Evolutionary conservation across 805 yeast species (phyloP).

Genomic region (Scheffersomyces lignosus): DNA sequence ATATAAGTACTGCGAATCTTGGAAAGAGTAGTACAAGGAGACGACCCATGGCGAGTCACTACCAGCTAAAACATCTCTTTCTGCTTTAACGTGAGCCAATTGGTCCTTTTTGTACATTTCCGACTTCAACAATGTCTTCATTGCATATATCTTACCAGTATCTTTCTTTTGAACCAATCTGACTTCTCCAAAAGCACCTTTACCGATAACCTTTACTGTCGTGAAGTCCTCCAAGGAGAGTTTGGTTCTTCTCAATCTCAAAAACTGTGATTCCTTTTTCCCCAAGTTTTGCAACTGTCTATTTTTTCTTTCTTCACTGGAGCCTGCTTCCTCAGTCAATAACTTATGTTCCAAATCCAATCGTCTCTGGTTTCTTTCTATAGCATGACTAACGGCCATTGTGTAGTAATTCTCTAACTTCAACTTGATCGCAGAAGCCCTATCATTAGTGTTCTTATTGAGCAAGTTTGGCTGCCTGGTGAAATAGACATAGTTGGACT

Average conservation of each 20-base stretch:
- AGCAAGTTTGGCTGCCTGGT: conserved; percentile 81
- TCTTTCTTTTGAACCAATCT: conserved; percentile 90
- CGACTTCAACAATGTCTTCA: conserved; percentile 86
- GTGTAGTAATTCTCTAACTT: conserved; percentile 83
- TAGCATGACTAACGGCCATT: conserved; percentile 84
- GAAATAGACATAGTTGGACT: conserved; percentile 61
- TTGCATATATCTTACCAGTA: conserved; percentile 88
- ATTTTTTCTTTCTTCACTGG: conserved; percentile 79
- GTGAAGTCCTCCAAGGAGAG: conserved; percentile 79
- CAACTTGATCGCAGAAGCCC: conserved; percentile 79
- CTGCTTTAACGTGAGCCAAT: conserved; percentile 92
- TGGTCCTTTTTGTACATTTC: conserved; percentile 97
- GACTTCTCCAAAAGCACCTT: conserved; percentile 98
- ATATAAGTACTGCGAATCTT: conserved; percentile 68
- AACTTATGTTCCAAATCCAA: conserved; percentile 77
- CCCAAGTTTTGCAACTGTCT: conserved; percentile 83
- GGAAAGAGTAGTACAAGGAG: conserved; percentile 77
- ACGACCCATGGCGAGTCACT: conserved; percentile 90
- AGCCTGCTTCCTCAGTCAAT: conserved; percentile 59
- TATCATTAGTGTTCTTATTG: conserved; percentile 74
- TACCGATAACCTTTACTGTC: conserved; percentile 88
- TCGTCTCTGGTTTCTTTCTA: conserved; percentile 92
- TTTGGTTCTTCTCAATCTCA: conserved; percentile 82
- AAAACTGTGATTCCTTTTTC: conserved; percentile 81
- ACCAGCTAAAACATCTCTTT: conserved; percentile 91